These are phyloP conservation scores for Platanthera guangdongensis DNA, from an alignment of 106 monocot species.

Conservation along the genomic window DNA sequence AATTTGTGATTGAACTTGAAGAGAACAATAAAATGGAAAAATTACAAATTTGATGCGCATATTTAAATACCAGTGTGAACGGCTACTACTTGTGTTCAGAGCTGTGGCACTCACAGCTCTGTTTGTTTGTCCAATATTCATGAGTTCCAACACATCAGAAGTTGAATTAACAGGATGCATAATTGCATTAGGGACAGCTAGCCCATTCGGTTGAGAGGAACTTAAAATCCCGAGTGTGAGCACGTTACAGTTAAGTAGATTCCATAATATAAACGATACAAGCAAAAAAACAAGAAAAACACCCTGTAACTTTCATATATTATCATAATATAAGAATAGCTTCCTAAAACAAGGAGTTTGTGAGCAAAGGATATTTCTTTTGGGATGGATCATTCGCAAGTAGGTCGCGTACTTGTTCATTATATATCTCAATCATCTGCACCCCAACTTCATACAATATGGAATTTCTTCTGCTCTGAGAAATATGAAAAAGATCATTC, in stretches of 20 bases:
- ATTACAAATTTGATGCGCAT: too few species aligned
- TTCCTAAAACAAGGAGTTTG: too few species aligned
- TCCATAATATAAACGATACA: neutral
- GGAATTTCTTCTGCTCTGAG: conserved; percentile 28
- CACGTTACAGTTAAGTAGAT: conserved; percentile 31
- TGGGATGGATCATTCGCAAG: conserved; percentile 46
- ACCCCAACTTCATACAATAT: conserved; percentile 53
- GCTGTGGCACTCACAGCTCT: conserved; percentile 64
- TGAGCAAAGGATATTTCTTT: conserved; percentile 69
- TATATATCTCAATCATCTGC: conserved; percentile 89
- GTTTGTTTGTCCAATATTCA: conserved; percentile 53
- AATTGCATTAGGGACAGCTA: conserved; percentile 70
- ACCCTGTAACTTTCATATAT: too few species aligned
- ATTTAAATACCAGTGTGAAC: conserved; percentile 61
- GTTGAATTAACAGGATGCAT: conserved; percentile 57
- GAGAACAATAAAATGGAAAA: neutral
- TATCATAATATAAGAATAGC: neutral
- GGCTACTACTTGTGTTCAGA: conserved; percentile 71
- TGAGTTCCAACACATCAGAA: conserved; percentile 54
- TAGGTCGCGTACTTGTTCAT: conserved; percentile 77
- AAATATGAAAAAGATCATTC: conserved; percentile 73
- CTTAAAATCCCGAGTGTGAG: conserved; percentile 55
- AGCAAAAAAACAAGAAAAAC: neutral
- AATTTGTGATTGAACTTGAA: neutral
- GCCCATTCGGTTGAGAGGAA: conserved; percentile 47